Evolutionary conservation across 148 eudicot genomes (phyloP), one percentile per base, ranked within the genome.

Genomic region (Drosera capensis): DNA sequence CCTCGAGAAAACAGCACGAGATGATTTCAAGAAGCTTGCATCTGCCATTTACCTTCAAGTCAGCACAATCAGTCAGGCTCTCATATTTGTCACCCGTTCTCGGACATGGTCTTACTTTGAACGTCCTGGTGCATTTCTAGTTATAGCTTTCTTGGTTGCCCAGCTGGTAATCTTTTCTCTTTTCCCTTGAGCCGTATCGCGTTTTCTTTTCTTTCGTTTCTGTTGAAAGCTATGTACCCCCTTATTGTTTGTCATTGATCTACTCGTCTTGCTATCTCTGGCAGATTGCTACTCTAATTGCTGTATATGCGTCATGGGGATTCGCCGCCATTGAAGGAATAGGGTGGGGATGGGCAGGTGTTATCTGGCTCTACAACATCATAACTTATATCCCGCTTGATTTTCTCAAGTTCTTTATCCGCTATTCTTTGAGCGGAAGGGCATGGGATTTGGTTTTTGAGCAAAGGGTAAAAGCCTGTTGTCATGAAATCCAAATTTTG

Each of bases 11-110:
- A 34, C 38, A 34, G 38, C 38, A 9, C 38, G n/a, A 0, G 38
- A 76, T 46, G 74, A 71, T 57, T 68, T 63, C 14, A 59, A 67
- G 40, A 76, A 71, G 72, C 78, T 76, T 25, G 82, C 82, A 22
- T 72, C 78, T 24, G 78, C 82, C 17, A 40, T 76, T 36, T 76
- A 76, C 23, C 82, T 76, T 39, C 82, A 76, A 68, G 88, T 75
- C 52, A 80, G 88, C 68, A 70, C 67, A 55, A 72, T 79, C 46
- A 79, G 87, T 36, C 82, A 79, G 56, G 87, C 87, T 47, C 87
- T 80, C 43, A 72, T 76, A 30, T 76, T 76, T 51, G 82, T 76
- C 15, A 76, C 82, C 19, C 60, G 82, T 36, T 68, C 74, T 23
- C 56, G 77, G 39, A 72, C 72, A 45, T 76, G 82, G 82, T 76